Percentiles rank a stretch among this genome's conserved stretches.
These are phyloP conservation scores for Chaetomiaceae sp. DNA, from an alignment of 2,329 filamentous ascomycete genomes.

Conservation along the genomic window DNA sequence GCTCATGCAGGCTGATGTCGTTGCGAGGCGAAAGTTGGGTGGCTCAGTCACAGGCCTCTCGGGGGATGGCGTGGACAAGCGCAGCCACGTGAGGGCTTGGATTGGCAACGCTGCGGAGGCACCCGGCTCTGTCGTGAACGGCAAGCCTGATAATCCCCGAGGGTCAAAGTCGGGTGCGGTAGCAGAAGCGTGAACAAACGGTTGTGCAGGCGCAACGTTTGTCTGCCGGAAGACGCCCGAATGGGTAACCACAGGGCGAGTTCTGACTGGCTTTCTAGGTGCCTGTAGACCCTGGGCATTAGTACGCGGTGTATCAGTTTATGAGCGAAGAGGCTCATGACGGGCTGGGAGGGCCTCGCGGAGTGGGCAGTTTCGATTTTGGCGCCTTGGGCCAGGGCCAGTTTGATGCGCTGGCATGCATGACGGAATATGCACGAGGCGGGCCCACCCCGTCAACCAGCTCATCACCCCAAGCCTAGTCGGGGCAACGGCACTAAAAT, in stretches of 20 bases:
- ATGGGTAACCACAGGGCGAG: background rate
- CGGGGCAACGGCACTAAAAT: constrained; percentile 20
- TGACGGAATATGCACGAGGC: constrained; percentile 52
- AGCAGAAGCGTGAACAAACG: constrained; percentile 4
- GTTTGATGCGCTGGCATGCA: constrained; percentile 53
- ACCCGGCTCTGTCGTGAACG: constrained; percentile 22
- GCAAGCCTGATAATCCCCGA: constrained; percentile 20
- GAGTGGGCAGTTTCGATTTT: constrained; percentile 30
- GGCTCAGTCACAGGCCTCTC: constrained; percentile 32
- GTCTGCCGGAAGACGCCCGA: background rate
- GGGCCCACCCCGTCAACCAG: constrained; percentile 40
- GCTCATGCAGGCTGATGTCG: constrained; percentile 55
- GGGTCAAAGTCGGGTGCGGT: background rate
- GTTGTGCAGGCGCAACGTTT: constrained; percentile 27
- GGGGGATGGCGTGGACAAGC: constrained; percentile 30
- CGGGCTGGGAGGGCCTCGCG: constrained; percentile 24
- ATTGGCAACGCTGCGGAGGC: constrained; percentile 4
- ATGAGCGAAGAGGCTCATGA: constrained; percentile 33
- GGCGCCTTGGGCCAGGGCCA: constrained; percentile 38
- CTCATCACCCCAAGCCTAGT: constrained; percentile 31
- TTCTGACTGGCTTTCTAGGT: constrained; percentile 24
- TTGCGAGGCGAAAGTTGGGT: constrained; percentile 34
- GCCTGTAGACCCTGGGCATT: constrained; percentile 38
- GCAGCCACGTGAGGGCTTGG: constrained; percentile 41
- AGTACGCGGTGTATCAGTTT: constrained; percentile 30